Evolutionary conservation across 1,284 basidiomycete genomes (phyloP).

Genomic region (Puccinia polysora): DNA sequence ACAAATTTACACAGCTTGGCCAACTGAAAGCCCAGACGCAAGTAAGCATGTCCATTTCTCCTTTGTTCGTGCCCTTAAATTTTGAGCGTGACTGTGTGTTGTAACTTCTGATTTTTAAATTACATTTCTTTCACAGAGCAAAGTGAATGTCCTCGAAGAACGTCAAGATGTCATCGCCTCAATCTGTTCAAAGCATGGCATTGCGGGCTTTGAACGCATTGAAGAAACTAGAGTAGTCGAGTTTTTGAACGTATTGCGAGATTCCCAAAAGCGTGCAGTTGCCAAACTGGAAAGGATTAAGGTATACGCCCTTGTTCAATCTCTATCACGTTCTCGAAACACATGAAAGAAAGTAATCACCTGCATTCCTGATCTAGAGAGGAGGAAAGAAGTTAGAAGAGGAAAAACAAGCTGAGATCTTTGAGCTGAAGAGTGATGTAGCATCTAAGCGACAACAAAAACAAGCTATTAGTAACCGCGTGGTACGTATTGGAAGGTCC

Average conservation of each 20-base stretch:
- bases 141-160: constrained; percentile 67
- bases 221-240: constrained; percentile 65
- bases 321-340: background rate
- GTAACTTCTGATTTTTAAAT: background rate
- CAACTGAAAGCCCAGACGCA: constrained; percentile 51
- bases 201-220: constrained; percentile 69
- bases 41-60: constrained; percentile 48
- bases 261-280: constrained; percentile 61
- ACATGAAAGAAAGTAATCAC: constrained; percentile 7
- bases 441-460: constrained; percentile 26
- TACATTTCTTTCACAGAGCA: constrained; percentile 64
- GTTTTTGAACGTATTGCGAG: constrained; percentile 63
- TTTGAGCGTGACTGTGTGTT: no score
- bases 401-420: constrained; percentile 48
- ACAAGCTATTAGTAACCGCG: constrained; percentile 32
- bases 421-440: constrained; percentile 36
- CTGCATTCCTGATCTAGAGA: background rate
- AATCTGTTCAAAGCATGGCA: constrained; percentile 64
- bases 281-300: constrained; percentile 62
- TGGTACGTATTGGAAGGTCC: constrained; percentile 12
- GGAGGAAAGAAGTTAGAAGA: constrained; percentile 45
- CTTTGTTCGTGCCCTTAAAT: background rate
- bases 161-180: constrained; percentile 71
- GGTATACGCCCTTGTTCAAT: constrained; percentile 54
- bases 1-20: constrained; percentile 48